phyloP scores from a whole-genome alignment of 495 filamentous ascomycete genomes.

The Chaetomium cochliodes region DNA sequence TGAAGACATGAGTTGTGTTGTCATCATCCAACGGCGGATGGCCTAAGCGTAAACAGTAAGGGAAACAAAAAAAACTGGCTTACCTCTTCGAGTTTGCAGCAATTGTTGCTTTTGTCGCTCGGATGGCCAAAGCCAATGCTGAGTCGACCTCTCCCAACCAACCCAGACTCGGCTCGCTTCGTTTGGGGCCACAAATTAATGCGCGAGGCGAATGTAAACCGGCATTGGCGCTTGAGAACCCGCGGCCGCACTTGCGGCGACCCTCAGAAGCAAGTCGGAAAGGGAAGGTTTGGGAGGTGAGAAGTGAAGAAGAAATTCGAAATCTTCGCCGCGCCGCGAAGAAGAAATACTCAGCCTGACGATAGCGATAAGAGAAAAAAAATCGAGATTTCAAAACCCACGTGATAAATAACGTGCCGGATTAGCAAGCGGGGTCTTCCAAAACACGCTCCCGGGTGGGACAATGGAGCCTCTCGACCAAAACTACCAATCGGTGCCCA shows the following conservation, averaged over 20 bases:
- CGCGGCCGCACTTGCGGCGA: not conserved
- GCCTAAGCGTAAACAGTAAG: conserved; percentile 11
- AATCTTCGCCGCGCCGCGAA: not conserved
- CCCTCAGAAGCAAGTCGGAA: not conserved
- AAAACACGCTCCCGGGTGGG: not conserved
- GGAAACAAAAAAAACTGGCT: conserved; percentile 18
- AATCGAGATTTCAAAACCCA: not conserved
- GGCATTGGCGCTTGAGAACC: not conserved
- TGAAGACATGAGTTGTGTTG: conserved; percentile 76
- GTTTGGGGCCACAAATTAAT: not conserved
- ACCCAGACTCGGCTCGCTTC: conserved; percentile 12
- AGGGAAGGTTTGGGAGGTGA: conserved; percentile 11
- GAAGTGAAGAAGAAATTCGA: conserved; percentile 16
- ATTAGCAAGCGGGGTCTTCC: not conserved
- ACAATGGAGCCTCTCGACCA: not conserved
- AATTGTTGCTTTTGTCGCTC: conserved; percentile 4
- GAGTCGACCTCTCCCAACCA: conserved; percentile 4
- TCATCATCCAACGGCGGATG: conserved; percentile 68
- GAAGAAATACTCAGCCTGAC: conserved; percentile 14
- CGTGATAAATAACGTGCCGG: not conserved
- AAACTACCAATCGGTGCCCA: too few species aligned
- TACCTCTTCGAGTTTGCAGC: conserved; percentile 22
- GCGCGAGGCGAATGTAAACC: not conserved
- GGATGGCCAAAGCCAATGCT: not conserved
- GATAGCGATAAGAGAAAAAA: conserved; percentile 21